Conservation (phyloP, 2,329 filamentous ascomycete species). For the Sclerotinia subarctica region DNA sequence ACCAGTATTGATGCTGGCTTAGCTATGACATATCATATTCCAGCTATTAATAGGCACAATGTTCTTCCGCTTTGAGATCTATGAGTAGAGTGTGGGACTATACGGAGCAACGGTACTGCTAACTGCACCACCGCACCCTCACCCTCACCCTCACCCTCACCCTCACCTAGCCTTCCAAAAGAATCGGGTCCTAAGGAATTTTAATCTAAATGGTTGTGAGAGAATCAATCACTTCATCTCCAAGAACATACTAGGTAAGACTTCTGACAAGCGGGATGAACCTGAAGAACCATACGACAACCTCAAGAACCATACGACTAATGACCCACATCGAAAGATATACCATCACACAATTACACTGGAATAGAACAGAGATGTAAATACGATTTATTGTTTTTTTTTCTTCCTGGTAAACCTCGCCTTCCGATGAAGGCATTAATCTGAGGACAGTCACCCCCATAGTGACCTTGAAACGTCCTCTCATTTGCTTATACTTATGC, state of each 20-base stretch:
- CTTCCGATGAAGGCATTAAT: not conserved
- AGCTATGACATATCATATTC: too few relatives aligned
- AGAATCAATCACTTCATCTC: not conserved
- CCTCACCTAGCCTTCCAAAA: not conserved
- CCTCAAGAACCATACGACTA: not conserved
- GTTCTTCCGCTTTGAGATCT: too few relatives aligned
- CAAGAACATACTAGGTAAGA: not conserved
- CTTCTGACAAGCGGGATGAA: not conserved
- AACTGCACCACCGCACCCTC: too few relatives aligned
- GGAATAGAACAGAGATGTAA: not conserved
- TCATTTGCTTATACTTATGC: not conserved
- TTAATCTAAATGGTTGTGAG: too few relatives aligned
- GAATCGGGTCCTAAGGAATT: too few relatives aligned
- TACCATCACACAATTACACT: not conserved
- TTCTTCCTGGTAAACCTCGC: not conserved
- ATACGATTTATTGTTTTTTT: conserved; percentile 2
- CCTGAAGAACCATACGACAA: not conserved
- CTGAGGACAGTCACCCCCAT: not conserved
- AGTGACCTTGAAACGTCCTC: not conserved
- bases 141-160: too few relatives aligned
- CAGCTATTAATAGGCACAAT: too few relatives aligned
- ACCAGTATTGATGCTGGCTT: not conserved
- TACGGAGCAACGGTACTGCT: too few relatives aligned
- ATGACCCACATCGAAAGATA: not conserved
- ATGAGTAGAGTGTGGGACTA: too few relatives aligned